Evolutionary conservation across 2,329 filamentous ascomycete genomes (phyloP).

Genomic region (Cladosporium sp.): DNA sequence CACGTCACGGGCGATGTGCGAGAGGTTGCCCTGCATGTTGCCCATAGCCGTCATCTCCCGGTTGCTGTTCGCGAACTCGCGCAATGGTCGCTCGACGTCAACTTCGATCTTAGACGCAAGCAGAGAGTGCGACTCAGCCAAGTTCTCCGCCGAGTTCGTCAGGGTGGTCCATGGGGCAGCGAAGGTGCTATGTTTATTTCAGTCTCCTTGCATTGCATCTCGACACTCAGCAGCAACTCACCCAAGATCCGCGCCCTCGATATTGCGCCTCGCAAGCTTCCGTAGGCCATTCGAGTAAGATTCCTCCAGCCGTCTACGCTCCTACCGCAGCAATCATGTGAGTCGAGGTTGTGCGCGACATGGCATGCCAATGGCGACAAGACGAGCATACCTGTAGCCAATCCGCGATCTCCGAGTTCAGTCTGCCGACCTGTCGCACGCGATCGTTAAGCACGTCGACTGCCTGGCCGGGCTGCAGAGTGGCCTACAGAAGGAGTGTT

Average conservation of each 20-base stretch:
- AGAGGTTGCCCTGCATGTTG: constrained; percentile 78
- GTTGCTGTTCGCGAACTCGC: constrained; percentile 70
- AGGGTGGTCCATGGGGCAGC: constrained; percentile 88
- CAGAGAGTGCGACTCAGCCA: constrained; percentile 79
- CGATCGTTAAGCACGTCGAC: constrained; percentile 81
- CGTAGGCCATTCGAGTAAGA: constrained; percentile 79
- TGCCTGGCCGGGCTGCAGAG: constrained; percentile 78
- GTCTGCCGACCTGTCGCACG: constrained; percentile 78
- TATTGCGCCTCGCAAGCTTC: constrained; percentile 65
- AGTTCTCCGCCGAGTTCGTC: constrained; percentile 72
- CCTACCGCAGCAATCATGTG: constrained; percentile 55
- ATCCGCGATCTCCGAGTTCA: constrained; percentile 91
- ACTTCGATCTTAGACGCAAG: constrained; percentile 80
- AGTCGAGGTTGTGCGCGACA: constrained; percentile 11
- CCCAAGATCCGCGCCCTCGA: constrained; percentile 78
- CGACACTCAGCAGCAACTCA: constrained; percentile 50
- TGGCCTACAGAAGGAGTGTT: constrained; percentile 56
- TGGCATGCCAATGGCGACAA: background rate
- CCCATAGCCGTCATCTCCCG: constrained; percentile 77
- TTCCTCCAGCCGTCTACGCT: constrained; percentile 89
- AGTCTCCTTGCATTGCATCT: constrained; percentile 20
- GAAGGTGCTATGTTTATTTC: constrained; percentile 67
- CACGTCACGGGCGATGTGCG: constrained; percentile 78
- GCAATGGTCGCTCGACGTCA: constrained; percentile 82
- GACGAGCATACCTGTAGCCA: constrained; percentile 79